Percentiles rank a stretch among this genome's conserved stretches.
Evolutionary conservation across 768 basidiomycete species (phyloP).

Genomic region (Cystoderma amianthinum): DNA sequence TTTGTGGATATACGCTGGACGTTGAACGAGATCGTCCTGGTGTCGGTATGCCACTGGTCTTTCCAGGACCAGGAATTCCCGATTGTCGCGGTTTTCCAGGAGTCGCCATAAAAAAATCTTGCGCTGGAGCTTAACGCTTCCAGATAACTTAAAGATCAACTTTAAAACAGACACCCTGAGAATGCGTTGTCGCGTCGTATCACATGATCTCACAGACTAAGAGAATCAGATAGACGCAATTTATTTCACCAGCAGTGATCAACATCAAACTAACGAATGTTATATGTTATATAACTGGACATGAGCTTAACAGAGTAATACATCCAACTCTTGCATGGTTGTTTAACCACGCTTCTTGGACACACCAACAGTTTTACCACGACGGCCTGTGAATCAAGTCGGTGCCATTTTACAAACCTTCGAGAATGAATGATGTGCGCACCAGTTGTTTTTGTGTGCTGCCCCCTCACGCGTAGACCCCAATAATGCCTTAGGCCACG

Average conservation of each 20-base stretch:
- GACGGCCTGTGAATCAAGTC: constrained; percentile 54
- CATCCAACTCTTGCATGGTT: neutral
- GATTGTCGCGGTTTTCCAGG: constrained; percentile 36
- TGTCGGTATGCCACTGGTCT: constrained; percentile 51
- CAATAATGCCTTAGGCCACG: constrained; percentile 90
- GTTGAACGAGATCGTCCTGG: constrained; percentile 65
- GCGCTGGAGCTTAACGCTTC: no score
- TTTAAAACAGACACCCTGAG: neutral
- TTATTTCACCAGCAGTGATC: no score
- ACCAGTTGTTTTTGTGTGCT: constrained; percentile 99
- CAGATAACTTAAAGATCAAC: no score
- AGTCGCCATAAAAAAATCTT: constrained; percentile 24
- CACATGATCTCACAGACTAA: neutral
- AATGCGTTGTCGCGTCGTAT: neutral
- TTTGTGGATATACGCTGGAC: constrained; percentile 39
- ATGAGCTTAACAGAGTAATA: neutral
- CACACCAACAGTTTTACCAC: constrained; percentile 94
- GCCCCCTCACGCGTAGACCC: constrained; percentile 94
- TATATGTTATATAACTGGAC: neutral
- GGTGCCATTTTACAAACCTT: constrained; percentile 3
- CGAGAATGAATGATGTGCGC: constrained; percentile 14
- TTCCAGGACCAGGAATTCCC: constrained; percentile 32
- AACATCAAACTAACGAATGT: neutral
- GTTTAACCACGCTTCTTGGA: constrained; percentile 79
- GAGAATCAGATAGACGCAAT: neutral